Percentiles rank a stretch among this genome's conserved stretches.
Evolutionary conservation across 73 alveolate genomes (phyloP).

Genomic region (Paramecium bursaria): DNA sequence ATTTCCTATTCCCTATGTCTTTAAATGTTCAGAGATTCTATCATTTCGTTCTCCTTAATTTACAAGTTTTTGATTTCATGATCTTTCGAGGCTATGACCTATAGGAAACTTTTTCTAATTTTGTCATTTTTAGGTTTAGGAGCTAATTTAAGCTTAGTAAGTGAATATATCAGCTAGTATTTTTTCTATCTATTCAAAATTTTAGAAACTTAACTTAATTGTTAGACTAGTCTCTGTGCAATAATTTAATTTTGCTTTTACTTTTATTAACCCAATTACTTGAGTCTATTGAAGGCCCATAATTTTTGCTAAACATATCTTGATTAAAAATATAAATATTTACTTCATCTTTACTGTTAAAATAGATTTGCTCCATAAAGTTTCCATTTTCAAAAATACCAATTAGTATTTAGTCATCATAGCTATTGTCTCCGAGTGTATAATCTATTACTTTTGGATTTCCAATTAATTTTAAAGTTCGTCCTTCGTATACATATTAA

Average conservation of each 20-base stretch:
- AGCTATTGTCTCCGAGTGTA: constrained; percentile 74
- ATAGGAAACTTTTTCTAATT: constrained; percentile 55
- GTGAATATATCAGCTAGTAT: constrained; percentile 35
- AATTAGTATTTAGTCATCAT: constrained; percentile 81
- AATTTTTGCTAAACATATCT: not conserved
- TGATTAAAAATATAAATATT: not conserved
- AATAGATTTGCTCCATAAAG: constrained; percentile 53
- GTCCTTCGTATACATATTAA: no score
- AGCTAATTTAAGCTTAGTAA: constrained; percentile 11
- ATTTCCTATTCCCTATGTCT: constrained; percentile 53
- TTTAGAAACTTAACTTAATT: constrained; percentile 8
- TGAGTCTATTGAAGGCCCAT: constrained; percentile 28
- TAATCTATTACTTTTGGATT: constrained; percentile 66
- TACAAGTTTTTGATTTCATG: constrained; percentile 62
- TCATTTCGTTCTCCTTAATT: constrained; percentile 40
- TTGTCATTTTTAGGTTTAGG: constrained; percentile 58
- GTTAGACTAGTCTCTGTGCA: constrained; percentile 1
- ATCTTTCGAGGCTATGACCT: constrained; percentile 55
- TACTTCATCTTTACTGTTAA: constrained; percentile 53
- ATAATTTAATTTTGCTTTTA: constrained; percentile 24
- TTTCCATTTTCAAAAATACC: constrained; percentile 75
- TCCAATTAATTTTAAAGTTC: no score
- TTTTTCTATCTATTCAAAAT: constrained; percentile 46
- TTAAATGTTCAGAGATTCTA: constrained; percentile 32
- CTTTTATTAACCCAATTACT: not conserved